A percentile compares a stretch with the other conserved stretches of the same genome.
Evolutionary conservation across 108 stramenopile species (phyloP).

Genomic region (Cyclotella choctawhatcheeana): DNA sequence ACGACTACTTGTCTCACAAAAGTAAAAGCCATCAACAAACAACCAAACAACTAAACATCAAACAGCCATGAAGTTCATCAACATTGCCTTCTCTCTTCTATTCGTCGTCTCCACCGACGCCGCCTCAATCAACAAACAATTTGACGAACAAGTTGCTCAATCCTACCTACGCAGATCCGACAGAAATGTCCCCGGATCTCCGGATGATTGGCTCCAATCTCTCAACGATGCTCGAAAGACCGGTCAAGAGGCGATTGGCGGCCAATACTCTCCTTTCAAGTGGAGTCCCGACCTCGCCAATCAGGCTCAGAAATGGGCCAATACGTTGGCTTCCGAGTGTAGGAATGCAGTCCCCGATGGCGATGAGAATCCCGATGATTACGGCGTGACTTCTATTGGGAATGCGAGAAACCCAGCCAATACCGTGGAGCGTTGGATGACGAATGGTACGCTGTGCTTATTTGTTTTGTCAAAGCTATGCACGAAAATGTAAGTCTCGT

Average conservation of each 20-base stretch:
- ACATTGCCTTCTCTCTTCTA: background rate
- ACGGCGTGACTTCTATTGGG: background rate
- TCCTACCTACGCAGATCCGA: background rate
- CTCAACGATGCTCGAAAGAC: background rate
- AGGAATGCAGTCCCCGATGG: background rate
- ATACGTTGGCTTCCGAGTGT: background rate
- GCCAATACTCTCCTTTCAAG: background rate
- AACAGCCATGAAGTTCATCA: constrained; percentile 12
- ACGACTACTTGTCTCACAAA: too few relatives aligned
- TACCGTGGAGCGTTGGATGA: constrained; percentile 4
- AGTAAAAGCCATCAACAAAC: too few relatives aligned
- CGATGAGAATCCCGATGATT: background rate
- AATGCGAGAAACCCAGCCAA: background rate
- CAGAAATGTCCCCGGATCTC: constrained; percentile 4
- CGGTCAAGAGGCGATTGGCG: background rate
- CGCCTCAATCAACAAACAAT: constrained; percentile 2
- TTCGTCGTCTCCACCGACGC: background rate
- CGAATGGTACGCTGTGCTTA: background rate
- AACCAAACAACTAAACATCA: too few relatives aligned
- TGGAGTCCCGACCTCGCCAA: constrained; percentile 1
- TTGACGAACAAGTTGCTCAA: constrained; percentile 9
- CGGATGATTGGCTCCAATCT: background rate
- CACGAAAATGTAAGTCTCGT: too few relatives aligned
- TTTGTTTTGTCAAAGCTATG: too few relatives aligned
- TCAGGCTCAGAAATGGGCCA: constrained; percentile 1